Base-by-base conservation (phyloP, 179 eudicot species). In the Gypsophila paniculata region DNA sequence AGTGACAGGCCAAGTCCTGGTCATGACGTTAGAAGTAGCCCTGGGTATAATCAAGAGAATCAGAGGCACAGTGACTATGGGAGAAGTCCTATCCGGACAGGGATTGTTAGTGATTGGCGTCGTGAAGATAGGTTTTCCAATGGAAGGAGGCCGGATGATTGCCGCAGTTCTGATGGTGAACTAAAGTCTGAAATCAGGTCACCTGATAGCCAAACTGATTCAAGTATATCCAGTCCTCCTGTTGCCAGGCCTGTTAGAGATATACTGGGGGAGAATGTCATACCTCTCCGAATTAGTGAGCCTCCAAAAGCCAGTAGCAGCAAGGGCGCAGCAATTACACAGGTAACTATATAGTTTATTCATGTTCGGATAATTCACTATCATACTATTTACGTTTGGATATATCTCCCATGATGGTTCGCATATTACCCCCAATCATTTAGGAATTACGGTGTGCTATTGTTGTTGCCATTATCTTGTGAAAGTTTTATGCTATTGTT, bases 51-150 rank as follows among this genome's bases (percentile, higher is more conserved):
- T 67, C 88, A 79, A 77, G 89, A 80, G 61, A 85, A 70, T 75
- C 82, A 75, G 74, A 82, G 79, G 69, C 78, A 74, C 68, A 78
- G 82, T 82, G 91, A 87, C 81, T 77, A 65, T 54, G 79, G 84
- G 63, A 86, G 82, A 82, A 90, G 94, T 82, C 96, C 98, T 78
- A 86, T 78, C 67, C 87, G 86, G 29, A 19, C 87, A 69, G 96
- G 86, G 59, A 64, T 94, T 48, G 79, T 94, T 63, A 92, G 81
- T 81, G 94, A 95, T 73, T 95, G 99, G 99, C 84, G 98, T 61
- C 86, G 99, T 65, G 99, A 92, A 53, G 99, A 95, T 78, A 91
- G 98, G 72, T 90, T 95, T 87, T 86, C 88, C 55, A 88, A 86
- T 87, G 94, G 90, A 39, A 86, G 82, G 63, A 87, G 69, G 65